Evolutionary conservation across 176 grass and related monocot genomes (phyloP), one percentile per base, ranked within the genome.

Genomic region (Carex littledalei): DNA sequence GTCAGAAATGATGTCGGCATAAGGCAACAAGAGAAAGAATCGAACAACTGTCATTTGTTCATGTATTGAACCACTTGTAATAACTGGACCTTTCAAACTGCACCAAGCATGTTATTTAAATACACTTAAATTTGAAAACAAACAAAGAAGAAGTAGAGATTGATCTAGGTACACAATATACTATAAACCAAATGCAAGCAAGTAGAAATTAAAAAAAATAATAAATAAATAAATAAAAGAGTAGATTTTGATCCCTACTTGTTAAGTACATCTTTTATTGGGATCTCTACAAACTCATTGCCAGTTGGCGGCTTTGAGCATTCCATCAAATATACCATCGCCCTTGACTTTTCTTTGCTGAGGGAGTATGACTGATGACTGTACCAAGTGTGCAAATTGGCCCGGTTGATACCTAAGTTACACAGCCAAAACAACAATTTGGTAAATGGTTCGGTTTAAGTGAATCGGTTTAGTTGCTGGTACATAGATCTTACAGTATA

Each of bases 1-100:
- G 21, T 54, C 26, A 34, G 63, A 68, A 17, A 83, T 83, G 45
- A 83, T 83, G 17, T 83, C 22, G 7, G 49, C 26, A 55, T 83
- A 83, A 83, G 81, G 81, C 39, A 83, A 67, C 64, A 83, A 83
- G 17, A 54, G 49, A 67, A 67, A 68, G 47, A 66, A 83, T 31
- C 20, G 22, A 54, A 29, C 61, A 31, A 50, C 61, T 10, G 41
- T 29, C 32, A 24, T 68, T 29, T 32, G 9, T 77, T 24, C 72
- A 77, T 12, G 72, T 50, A 6, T 41, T 47, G 72, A 77, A 3
- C 39, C 72, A 45, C 20, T 24, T 54, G 8, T 53, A 9, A 77
- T 13, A 22, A 77, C 16, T 20, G 32, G 37, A 53, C 43, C 43
- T 77, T 53, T 77, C 49, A 77, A 77, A 13, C 72, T 77, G 37